Evolutionary conservation across 2,329 filamentous ascomycete genomes (phyloP).

Genomic region (Aspergillus sclerotialis): DNA sequence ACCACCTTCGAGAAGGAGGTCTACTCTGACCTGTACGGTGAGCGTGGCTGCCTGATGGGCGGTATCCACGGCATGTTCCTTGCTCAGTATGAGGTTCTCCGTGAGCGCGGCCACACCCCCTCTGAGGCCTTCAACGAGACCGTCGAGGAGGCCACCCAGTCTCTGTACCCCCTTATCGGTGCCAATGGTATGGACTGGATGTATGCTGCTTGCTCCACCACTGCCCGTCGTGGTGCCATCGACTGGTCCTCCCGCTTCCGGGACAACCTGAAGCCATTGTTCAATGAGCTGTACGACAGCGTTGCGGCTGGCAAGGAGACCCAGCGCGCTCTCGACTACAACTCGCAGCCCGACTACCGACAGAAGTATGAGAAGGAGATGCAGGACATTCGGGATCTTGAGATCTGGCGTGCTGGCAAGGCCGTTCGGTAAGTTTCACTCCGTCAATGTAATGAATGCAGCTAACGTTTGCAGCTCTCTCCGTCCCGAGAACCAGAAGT

Average conservation of each 20-base stretch:
- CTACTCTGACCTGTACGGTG: slow-evolving; percentile 98
- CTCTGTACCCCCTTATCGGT: slow-evolving; percentile 94
- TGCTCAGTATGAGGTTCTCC: slow-evolving; percentile 99
- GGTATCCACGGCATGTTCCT: slow-evolving; percentile 99
- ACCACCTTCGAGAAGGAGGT: slow-evolving; percentile 99
- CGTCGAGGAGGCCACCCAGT: slow-evolving; percentile 98
- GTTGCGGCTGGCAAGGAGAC: slow-evolving; percentile 92
- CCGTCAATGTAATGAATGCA: slow-evolving; percentile 1
- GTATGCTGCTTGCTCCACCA: slow-evolving; percentile 99
- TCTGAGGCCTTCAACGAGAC: slow-evolving; percentile 99
- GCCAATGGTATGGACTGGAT: slow-evolving; percentile 99
- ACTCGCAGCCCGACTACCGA: slow-evolving; percentile 91
- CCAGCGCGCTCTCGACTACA: slow-evolving; percentile 93
- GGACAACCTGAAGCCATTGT: slow-evolving; percentile 96
- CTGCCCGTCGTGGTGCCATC: slow-evolving; percentile 94
- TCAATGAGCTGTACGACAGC: slow-evolving; percentile 92
- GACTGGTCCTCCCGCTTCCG: slow-evolving; percentile 98
- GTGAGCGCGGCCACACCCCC: slow-evolving; percentile 94
- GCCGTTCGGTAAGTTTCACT: slow-evolving; percentile 65
- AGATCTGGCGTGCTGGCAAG: slow-evolving; percentile 99
- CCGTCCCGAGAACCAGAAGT: slow-evolving; percentile 81
- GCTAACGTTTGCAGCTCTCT: slow-evolving; percentile 50
- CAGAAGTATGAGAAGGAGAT: slow-evolving; percentile 97
- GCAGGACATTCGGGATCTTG: slow-evolving; percentile 93
- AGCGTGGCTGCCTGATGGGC: slow-evolving; percentile 99